phyloP scores from a whole-genome alignment of 1,139 yeast species.

The Pichia norvegensis region DNA sequence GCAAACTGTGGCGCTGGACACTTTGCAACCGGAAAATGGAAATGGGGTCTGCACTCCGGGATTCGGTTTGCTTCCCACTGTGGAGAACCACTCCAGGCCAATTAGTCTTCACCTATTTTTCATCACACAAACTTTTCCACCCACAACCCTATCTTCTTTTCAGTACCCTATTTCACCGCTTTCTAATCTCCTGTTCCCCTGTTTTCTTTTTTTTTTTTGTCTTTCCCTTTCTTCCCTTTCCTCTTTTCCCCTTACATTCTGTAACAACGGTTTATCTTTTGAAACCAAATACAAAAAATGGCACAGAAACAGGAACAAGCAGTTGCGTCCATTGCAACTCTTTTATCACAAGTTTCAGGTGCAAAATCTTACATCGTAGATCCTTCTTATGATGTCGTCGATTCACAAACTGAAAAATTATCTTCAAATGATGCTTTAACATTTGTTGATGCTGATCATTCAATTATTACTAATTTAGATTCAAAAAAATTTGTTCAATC shows the following conservation, averaged over 20 bases:
- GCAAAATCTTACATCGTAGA: slow-evolving; percentile 20
- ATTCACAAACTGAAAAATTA: slow-evolving; percentile 14
- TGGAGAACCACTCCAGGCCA: no score
- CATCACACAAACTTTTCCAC: no score
- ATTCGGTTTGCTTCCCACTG: no score
- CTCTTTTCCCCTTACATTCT: not conserved
- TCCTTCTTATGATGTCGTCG: slow-evolving; percentile 11
- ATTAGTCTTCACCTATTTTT: no score
- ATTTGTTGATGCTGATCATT: slow-evolving; percentile 30
- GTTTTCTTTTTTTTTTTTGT: not conserved
- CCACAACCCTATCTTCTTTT: no score
- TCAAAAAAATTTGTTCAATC: slow-evolving; percentile 44
- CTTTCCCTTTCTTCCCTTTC: not conserved
- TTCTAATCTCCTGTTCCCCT: not conserved
- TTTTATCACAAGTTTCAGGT: slow-evolving; percentile 15
- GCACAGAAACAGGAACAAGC: slow-evolving; percentile 13
- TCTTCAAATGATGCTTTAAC: slow-evolving; percentile 48
- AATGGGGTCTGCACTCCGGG: no score
- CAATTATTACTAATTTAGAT: slow-evolving; percentile 50
- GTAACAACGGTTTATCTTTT: not conserved
- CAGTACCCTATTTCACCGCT: no score
- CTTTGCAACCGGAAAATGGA: no score
- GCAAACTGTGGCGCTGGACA: not conserved
- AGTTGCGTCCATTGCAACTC: slow-evolving; percentile 18
- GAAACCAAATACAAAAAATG: not conserved